Conservation (phyloP, 257 asterid genomes). For the Penstemon eatonii region DNA sequence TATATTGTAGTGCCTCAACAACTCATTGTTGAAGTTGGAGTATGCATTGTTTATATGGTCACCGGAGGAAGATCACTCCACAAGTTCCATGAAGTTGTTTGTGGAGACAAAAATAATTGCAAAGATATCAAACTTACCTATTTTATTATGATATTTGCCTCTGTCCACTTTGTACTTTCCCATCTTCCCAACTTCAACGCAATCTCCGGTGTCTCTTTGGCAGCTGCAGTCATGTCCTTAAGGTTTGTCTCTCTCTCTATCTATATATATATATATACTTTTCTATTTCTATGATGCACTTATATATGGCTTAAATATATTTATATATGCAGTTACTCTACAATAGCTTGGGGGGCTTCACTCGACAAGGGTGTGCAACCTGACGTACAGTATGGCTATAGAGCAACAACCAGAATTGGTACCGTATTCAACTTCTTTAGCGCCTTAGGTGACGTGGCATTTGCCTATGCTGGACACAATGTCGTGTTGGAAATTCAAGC, state of each 20-base stretch:
- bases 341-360: slow-evolving; percentile 90
- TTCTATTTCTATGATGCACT: not conserved
- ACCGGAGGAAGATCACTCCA: slow-evolving; percentile 80
- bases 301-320: not conserved
- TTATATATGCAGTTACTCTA: slow-evolving; percentile 59
- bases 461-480: slow-evolving; percentile 94
- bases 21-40: slow-evolving; percentile 75
- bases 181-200: slow-evolving; percentile 94
- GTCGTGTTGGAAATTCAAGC: slow-evolving; percentile 92
- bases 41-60: slow-evolving; percentile 89
- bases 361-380: slow-evolving; percentile 60
- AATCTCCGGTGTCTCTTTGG: slow-evolving; percentile 84
- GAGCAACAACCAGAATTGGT: slow-evolving; percentile 49
- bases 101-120: slow-evolving; percentile 38
- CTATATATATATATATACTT: not conserved
- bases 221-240: slow-evolving; percentile 93
- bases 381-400: slow-evolving; percentile 68
- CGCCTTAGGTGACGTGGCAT: slow-evolving; percentile 85
- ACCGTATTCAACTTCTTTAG: slow-evolving; percentile 72
- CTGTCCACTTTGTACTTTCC: slow-evolving; percentile 87
- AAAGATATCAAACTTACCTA: slow-evolving; percentile 58
- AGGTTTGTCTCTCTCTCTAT: slow-evolving; percentile 40
- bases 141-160: slow-evolving; percentile 88
- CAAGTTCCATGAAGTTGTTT: slow-evolving; percentile 62
- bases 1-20: slow-evolving; percentile 95